phyloP scores from a whole-genome alignment of 306 rosid genomes.

The Erythrophleum fordii region DNA sequence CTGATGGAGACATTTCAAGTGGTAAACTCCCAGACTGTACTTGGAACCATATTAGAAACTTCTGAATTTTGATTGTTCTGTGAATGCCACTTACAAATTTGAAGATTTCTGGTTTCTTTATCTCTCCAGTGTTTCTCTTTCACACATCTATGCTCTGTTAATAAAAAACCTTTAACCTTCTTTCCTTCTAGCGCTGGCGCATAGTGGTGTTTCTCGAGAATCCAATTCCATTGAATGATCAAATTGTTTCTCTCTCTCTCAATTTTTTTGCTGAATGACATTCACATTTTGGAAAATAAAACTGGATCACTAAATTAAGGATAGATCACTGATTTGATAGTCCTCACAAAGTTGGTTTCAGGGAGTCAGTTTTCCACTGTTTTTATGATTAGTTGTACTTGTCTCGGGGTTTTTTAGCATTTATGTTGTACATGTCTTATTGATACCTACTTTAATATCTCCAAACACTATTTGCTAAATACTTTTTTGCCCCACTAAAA shows the following conservation, averaged over 20 bases:
- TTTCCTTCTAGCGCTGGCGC: neutral
- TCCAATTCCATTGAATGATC: conserved; percentile 11
- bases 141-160: conserved; percentile 2
- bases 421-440: neutral
- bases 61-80: conserved; percentile 16
- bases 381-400: neutral
- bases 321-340: neutral
- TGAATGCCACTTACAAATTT: conserved; percentile 18
- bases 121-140: neutral
- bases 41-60: conserved; percentile 2
- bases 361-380: conserved; percentile 1
- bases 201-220: neutral
- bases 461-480: neutral
- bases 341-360: neutral
- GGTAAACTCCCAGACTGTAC: conserved; percentile 56
- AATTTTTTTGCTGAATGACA: neutral
- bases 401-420: neutral
- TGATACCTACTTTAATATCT: conserved; percentile 6
- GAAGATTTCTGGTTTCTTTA: neutral
- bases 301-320: neutral
- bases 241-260: neutral
- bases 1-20: conserved; percentile 83
- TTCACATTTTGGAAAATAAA: neutral
- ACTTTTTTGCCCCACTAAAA: neutral
- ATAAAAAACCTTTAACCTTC: neutral